Conservation (phyloP, 1,284 basidiomycete species). For the Lentinus polychrous region DNA sequence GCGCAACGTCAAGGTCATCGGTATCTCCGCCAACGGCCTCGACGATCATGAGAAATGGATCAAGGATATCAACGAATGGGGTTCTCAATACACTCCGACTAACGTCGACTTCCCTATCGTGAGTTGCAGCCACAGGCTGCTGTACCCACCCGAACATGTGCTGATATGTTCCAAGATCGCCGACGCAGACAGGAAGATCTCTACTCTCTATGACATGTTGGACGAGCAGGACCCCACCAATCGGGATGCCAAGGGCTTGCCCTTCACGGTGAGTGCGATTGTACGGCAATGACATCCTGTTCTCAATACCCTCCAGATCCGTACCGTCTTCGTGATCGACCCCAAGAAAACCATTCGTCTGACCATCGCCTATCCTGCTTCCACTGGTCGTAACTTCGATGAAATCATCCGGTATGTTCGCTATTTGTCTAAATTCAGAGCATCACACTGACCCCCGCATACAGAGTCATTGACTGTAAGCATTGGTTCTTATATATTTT, state of each 20-base stretch:
- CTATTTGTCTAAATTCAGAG: constrained; percentile 7
- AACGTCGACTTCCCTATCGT: constrained; percentile 90
- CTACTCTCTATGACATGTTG: constrained; percentile 90
- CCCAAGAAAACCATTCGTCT: constrained; percentile 89
- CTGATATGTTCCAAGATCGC: constrained; percentile 84
- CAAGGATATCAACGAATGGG: constrained; percentile 84
- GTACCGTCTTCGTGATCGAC: constrained; percentile 93
- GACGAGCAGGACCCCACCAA: constrained; percentile 94
- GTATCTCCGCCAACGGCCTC: constrained; percentile 90
- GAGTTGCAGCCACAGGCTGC: constrained; percentile 21
- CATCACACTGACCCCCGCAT: constrained; percentile 6
- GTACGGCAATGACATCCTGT: neutral
- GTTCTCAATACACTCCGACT: constrained; percentile 58
- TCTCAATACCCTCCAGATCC: constrained; percentile 53
- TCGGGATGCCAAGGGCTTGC: constrained; percentile 85
- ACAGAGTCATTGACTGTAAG: constrained; percentile 61
- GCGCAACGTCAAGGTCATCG: constrained; percentile 90
- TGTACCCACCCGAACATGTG: constrained; percentile 7
- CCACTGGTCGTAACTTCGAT: constrained; percentile 78
- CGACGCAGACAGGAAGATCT: constrained; percentile 83
- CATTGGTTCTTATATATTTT: neutral
- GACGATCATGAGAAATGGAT: constrained; percentile 87
- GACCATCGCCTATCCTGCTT: constrained; percentile 86
- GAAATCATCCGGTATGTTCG: constrained; percentile 74
- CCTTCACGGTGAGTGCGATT: constrained; percentile 55